Evolutionary conservation across 192 early-diverging fungal genomes (phyloP).

Genomic region (Entomortierella lignicola): DNA sequence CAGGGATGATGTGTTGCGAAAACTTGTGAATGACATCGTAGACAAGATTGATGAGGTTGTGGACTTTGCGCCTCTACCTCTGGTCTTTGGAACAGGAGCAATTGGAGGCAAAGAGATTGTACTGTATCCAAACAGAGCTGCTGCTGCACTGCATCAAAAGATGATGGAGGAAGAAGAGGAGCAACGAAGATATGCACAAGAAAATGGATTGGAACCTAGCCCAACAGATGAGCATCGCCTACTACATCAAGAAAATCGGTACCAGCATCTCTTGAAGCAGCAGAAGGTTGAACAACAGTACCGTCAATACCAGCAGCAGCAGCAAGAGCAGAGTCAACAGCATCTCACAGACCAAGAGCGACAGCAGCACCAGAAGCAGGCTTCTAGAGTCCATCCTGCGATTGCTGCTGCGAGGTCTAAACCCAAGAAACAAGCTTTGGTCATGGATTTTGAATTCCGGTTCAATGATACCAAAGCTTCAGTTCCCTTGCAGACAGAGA

Average conservation of each 20-base stretch:
- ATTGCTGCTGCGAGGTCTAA: constrained; percentile 18
- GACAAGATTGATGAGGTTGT: constrained; percentile 74
- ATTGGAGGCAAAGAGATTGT: constrained; percentile 61
- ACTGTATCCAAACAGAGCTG: constrained; percentile 45
- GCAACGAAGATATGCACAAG: background rate
- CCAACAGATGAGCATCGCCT: constrained; percentile 20
- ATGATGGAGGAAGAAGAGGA: constrained; percentile 53
- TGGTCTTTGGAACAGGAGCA: constrained; percentile 60
- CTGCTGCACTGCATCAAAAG: constrained; percentile 37
- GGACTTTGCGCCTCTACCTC: constrained; percentile 55
- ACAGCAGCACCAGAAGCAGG: constrained; percentile 29
- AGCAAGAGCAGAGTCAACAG: constrained; percentile 18
- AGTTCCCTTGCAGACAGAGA: constrained; percentile 79
- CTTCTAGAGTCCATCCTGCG: constrained; percentile 15
- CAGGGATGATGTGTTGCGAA: constrained; percentile 63
- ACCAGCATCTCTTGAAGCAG: constrained; percentile 12
- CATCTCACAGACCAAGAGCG: constrained; percentile 24
- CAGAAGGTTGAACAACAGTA: constrained; percentile 11
- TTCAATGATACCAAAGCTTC: constrained; percentile 93
- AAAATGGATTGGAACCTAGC: background rate
- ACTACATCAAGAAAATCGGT: constrained; percentile 15
- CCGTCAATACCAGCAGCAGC: constrained; percentile 21
- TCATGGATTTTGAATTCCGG: constrained; percentile 84
- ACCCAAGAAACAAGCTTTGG: constrained; percentile 52
- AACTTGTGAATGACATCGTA: constrained; percentile 76